Base-by-base conservation (phyloP, 2,329 filamentous ascomycete genomes). In the Metarhizium anisopliae region DNA sequence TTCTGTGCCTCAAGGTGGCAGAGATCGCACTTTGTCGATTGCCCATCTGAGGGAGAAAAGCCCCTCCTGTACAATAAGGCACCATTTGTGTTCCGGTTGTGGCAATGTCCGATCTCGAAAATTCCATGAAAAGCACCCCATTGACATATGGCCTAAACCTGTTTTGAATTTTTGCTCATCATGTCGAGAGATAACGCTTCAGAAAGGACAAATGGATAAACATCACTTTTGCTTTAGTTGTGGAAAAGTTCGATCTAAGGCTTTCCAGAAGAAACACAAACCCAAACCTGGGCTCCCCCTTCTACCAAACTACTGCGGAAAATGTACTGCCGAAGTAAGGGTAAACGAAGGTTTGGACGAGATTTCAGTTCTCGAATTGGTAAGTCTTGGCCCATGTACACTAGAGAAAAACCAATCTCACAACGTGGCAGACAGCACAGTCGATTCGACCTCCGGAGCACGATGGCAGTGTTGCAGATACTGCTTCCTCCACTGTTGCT, bases 141-240 rank as follows among this genome's bases (percentile, higher is more conserved):
- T 70, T 4, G 20, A 53, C 10, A 43, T 50, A 6, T 60, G 55
- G 2, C 57, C 61, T 32, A 66, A 60, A 13, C 59, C 62, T 4
- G 59, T 67, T 25, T 58, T 66, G 47, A 74, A 71, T 50, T 66
- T 72, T 38, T 74, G 72, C 51, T 61, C 64, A 43, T 58, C 60
- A 6, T 74, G 72, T 55, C 67, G 68, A 42, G 61, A 67, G 43
- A 56, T 56, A n/a, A 60, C 54, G 20, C 59, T 66, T 7, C 54
- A 59, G 3, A 58, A 61, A 30, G 63, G 62, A 1, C 51, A 65
- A 36, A 58, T 62, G 10, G 59, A 63, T 8, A 35, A 52, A 1
- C 63, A 66, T 42, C 74, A 76, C 54, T 70, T 77, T 20, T 80
- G 77, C 62, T 73, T 62, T n/a, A 59, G 65, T 11, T 67, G 66